These are phyloP conservation scores for Hypoxylon sp. DNA, from an alignment of 2,329 filamentous ascomycete genomes.

Conservation along the genomic window DNA sequence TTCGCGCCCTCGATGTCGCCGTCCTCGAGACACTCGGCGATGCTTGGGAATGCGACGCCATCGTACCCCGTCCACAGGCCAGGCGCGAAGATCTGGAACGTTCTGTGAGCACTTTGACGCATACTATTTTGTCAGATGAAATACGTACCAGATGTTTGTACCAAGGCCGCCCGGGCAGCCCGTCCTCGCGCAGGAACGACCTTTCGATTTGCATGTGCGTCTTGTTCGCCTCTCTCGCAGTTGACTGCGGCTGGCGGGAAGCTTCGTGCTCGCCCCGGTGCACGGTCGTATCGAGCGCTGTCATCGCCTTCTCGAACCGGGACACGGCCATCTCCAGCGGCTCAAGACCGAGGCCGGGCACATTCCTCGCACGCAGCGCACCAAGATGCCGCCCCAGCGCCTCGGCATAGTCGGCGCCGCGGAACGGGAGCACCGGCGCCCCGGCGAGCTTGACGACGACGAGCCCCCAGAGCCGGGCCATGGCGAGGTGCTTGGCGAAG, in stretches of 20 bases:
- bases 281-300: conserved; percentile 7
- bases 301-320: conserved; percentile 6
- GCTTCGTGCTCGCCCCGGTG: conserved; percentile 1
- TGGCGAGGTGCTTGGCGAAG: conserved; percentile 60
- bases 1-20: conserved; percentile 15
- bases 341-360: conserved; percentile 1
- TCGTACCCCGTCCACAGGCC: conserved; percentile 27
- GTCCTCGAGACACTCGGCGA: conserved; percentile 24
- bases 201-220: conserved; percentile 19
- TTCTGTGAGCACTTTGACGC: neutral
- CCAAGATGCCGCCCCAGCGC: conserved; percentile 10
- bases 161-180: conserved; percentile 22
- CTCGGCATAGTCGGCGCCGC: conserved; percentile 17
- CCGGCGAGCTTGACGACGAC: conserved; percentile 28
- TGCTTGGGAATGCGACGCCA: conserved; percentile 20
- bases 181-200: conserved; percentile 4
- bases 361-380: conserved; percentile 3
- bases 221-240: conserved; percentile 3
- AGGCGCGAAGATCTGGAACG: conserved; percentile 20
- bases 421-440: conserved; percentile 17
- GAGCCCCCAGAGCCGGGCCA: conserved; percentile 54
- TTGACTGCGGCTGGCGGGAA: neutral
- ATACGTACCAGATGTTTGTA: conserved; percentile 18
- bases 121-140: neutral
- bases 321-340: conserved; percentile 2